Evolutionary conservation across 1,139 yeast species (phyloP).

Genomic region (Komagataea norvegica): DNA sequence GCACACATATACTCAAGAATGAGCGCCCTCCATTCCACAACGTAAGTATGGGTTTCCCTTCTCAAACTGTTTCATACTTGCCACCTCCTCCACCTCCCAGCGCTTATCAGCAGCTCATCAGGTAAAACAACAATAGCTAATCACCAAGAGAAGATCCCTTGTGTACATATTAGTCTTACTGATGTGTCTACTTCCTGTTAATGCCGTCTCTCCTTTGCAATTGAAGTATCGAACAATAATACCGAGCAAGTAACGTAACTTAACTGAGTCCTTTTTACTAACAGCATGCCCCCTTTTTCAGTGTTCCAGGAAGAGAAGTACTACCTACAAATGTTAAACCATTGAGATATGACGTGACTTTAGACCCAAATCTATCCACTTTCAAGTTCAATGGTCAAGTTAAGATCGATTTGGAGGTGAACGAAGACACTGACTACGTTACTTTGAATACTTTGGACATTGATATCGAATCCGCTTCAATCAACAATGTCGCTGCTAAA

Average conservation of each 20-base stretch:
- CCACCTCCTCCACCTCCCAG: too few relatives aligned
- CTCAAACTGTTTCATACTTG: neutral
- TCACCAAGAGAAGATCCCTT: too few relatives aligned
- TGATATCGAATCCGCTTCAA: slow-evolving; percentile 49
- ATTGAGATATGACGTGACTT: slow-evolving; percentile 58
- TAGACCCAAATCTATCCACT: slow-evolving; percentile 69
- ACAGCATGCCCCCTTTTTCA: slow-evolving; percentile 12
- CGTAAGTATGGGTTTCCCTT: slow-evolving; percentile 14
- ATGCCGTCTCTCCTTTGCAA: neutral
- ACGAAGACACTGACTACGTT: slow-evolving; percentile 47
- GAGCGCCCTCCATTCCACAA: slow-evolving; percentile 18
- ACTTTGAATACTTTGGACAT: slow-evolving; percentile 58
- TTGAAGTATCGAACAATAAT: neutral
- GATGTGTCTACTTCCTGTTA: too few relatives aligned
- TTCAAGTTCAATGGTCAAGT: slow-evolving; percentile 69
- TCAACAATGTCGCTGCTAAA: slow-evolving; percentile 34
- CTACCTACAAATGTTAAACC: slow-evolving; percentile 74
- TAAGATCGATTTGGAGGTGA: slow-evolving; percentile 59
- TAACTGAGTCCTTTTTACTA: neutral
- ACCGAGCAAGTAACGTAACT: too few relatives aligned
- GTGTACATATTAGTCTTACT: too few relatives aligned
- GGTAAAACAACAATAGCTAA: too few relatives aligned
- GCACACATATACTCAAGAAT: slow-evolving; percentile 9
- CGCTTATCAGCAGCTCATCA: too few relatives aligned
- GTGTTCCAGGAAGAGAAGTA: slow-evolving; percentile 39